These are phyloP conservation scores for Proliferodiscus dingleyae DNA, from an alignment of 2,329 filamentous ascomycete genomes.

Conservation along the genomic window DNA sequence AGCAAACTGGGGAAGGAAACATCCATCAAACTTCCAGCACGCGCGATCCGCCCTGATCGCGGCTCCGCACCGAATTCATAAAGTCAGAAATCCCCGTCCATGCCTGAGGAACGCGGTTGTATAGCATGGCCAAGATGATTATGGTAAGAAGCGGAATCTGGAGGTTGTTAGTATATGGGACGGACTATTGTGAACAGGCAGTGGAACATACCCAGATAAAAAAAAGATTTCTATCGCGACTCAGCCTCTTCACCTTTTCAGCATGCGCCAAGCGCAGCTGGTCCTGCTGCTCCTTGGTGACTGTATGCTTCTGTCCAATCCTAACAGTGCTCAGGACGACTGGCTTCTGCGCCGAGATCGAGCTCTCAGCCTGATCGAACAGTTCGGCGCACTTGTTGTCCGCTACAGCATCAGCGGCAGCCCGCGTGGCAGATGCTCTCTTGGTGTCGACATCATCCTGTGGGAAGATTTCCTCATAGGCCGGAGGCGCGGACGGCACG, in stretches of 20 bases:
- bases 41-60: constrained; percentile 7
- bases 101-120: constrained; percentile 47
- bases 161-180: constrained; percentile 15
- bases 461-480: constrained; percentile 77
- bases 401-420: constrained; percentile 53
- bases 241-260: constrained; percentile 57
- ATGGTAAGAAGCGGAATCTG: constrained; percentile 47
- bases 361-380: constrained; percentile 42
- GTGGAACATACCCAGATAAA: constrained; percentile 56
- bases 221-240: constrained; percentile 61
- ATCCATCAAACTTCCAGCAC: constrained; percentile 27
- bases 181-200: not conserved
- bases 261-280: constrained; percentile 57
- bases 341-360: constrained; percentile 37
- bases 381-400: constrained; percentile 52
- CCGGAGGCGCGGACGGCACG: constrained; percentile 55
- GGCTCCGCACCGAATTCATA: constrained; percentile 17
- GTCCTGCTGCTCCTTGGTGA: constrained; percentile 62
- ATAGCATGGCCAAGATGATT: constrained; percentile 46
- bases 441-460: constrained; percentile 48
- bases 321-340: constrained; percentile 42
- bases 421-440: constrained; percentile 51
- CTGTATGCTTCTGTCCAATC: constrained; percentile 58
- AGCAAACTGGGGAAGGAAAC: not conserved
- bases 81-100: constrained; percentile 21